phyloP scores from a whole-genome alignment of 192 early-diverging fungal genomes.

The Backusella sp. region DNA sequence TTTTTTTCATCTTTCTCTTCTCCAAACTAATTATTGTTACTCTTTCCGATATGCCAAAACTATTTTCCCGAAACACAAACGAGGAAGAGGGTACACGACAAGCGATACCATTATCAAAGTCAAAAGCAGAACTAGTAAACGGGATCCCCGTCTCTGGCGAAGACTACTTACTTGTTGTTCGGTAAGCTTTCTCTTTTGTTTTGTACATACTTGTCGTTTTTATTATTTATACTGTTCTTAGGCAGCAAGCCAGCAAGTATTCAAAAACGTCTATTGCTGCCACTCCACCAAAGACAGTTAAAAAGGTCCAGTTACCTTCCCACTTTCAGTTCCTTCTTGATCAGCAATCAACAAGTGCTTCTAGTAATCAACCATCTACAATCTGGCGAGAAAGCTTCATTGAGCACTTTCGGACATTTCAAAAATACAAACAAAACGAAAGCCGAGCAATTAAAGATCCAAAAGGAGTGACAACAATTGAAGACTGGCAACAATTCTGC shows the following conservation, averaged over 20 bases:
- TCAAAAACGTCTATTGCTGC: slow-evolving; percentile 4
- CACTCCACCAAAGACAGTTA: neutral
- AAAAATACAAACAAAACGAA: neutral
- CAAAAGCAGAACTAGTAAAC: neutral
- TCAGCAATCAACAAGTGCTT: neutral
- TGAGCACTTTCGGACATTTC: neutral
- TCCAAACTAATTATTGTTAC: neutral
- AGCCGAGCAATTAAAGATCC: slow-evolving; percentile 1
- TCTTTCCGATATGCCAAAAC: neutral
- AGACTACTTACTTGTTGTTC: slow-evolving; percentile 32
- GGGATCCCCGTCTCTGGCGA: slow-evolving; percentile 28
- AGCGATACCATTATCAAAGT: slow-evolving; percentile 14
- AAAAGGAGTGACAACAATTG: neutral
- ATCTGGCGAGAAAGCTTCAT: neutral
- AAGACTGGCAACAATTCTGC: neutral
- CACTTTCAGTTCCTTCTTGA: slow-evolving; percentile 7
- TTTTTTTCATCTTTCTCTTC: neutral
- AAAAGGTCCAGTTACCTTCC: neutral
- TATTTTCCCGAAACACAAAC: neutral
- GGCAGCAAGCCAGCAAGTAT: slow-evolving; percentile 9
- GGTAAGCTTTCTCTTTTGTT: slow-evolving; percentile 11
- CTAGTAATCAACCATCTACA: neutral
- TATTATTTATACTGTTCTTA: neutral
- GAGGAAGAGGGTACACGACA: neutral
- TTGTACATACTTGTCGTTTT: neutral